phyloP scores from a whole-genome alignment of 1,284 basidiomycete species.

The Xerocomus amazonicus region DNA sequence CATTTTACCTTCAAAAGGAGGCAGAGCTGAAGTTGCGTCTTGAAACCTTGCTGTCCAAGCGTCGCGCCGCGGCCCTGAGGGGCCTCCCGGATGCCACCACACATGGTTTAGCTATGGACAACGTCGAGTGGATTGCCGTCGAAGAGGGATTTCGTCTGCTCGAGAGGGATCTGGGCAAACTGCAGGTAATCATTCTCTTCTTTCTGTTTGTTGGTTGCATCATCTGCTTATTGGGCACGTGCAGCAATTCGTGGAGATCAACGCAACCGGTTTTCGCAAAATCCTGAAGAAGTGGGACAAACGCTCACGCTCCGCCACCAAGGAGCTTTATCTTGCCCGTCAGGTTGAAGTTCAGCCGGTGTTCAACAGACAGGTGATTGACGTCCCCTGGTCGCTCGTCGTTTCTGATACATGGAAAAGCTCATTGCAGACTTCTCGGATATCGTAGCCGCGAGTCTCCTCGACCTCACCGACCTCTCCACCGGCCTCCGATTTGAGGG shows the following conservation, averaged over 20 bases:
- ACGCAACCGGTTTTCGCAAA: slow-evolving; percentile 96
- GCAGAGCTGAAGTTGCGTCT: slow-evolving; percentile 91
- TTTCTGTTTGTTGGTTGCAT: slow-evolving; percentile 23
- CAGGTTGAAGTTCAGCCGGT: slow-evolving; percentile 99
- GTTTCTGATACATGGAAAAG: slow-evolving; percentile 25
- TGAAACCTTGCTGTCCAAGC: slow-evolving; percentile 91
- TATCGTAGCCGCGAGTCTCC: slow-evolving; percentile 88
- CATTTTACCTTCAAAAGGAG: slow-evolving; percentile 99
- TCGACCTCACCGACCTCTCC: slow-evolving; percentile 87
- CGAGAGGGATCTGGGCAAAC: slow-evolving; percentile 93
- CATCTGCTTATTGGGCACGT: slow-evolving; percentile 11
- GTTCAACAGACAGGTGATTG: slow-evolving; percentile 85
- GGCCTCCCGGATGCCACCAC: slow-evolving; percentile 59
- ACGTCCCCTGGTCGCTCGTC: not conserved
- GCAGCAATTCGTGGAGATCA: slow-evolving; percentile 97
- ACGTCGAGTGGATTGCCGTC: slow-evolving; percentile 89
- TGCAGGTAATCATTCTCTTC: slow-evolving; percentile 65
- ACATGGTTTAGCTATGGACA: slow-evolving; percentile 58
- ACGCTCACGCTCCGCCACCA: slow-evolving; percentile 89
- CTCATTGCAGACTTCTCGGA: slow-evolving; percentile 96
- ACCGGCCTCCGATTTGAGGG: slow-evolving; percentile 73
- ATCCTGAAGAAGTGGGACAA: slow-evolving; percentile 99
- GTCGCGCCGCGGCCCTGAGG: slow-evolving; percentile 76
- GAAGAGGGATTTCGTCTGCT: slow-evolving; percentile 95
- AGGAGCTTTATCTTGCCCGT: slow-evolving; percentile 93